phyloP scores from a whole-genome alignment of 2,329 filamentous ascomycete species.

The Colletotrichum orbiculare region DNA sequence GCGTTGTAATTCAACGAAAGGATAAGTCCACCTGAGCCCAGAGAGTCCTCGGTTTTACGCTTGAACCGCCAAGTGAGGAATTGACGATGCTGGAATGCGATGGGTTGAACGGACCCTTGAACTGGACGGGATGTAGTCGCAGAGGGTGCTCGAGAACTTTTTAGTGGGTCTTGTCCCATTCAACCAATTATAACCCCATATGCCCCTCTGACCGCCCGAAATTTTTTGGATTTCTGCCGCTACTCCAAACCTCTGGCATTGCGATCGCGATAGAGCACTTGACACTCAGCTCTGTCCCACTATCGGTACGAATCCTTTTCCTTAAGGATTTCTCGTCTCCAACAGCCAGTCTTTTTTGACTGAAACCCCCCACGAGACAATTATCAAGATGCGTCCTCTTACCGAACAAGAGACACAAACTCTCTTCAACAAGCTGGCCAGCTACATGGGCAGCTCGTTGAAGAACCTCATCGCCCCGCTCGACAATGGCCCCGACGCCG shows the following conservation, averaged over 20 bases:
- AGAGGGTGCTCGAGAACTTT: conserved; percentile 33
- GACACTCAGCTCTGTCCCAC: conserved; percentile 3
- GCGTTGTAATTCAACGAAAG: conserved; percentile 14
- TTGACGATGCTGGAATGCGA: conserved; percentile 24
- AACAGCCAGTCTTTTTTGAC: conserved; percentile 1
- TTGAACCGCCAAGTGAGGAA: conserved; percentile 20
- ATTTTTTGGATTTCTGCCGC: conserved; percentile 42
- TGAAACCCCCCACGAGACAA: conserved; percentile 2
- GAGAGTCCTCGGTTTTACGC: not conserved
- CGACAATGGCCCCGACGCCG: conserved; percentile 73
- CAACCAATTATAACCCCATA: conserved; percentile 26
- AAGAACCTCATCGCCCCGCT: conserved; percentile 85
- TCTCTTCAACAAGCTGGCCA: conserved; percentile 91
- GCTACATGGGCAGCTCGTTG: conserved; percentile 89
- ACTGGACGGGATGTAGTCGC: conserved; percentile 22
- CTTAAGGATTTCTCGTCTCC: not conserved
- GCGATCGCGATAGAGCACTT: not conserved
- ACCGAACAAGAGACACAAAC: conserved; percentile 84
- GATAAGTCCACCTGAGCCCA: not conserved
- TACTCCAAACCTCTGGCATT: conserved; percentile 33
- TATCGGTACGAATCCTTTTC: conserved; percentile 4
- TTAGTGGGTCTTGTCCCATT: conserved; percentile 39
- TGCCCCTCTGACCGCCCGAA: conserved; percentile 41
- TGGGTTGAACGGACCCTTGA: conserved; percentile 17
- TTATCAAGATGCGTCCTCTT: conserved; percentile 76